These are phyloP conservation scores for Didymella sp. DNA, from an alignment of 2,329 filamentous ascomycete species.

Conservation along the genomic window DNA sequence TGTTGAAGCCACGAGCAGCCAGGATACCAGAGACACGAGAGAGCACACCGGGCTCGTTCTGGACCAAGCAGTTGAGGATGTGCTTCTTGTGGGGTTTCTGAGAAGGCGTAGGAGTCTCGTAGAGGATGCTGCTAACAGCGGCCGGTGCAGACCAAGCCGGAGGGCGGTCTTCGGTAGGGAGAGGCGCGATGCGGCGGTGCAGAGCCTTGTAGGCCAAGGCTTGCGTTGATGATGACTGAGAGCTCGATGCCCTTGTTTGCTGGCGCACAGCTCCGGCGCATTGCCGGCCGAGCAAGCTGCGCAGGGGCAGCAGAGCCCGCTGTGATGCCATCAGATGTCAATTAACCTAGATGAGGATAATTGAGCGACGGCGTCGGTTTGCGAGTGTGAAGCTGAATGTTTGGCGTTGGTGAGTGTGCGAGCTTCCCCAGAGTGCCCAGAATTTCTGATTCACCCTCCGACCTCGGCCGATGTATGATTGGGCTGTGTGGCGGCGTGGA, in stretches of 20 bases:
- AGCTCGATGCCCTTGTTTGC: constrained; percentile 50
- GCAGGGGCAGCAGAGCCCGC: constrained; percentile 51
- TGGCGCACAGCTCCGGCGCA: constrained; percentile 36
- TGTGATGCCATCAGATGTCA: constrained; percentile 51
- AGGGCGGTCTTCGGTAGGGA: constrained; percentile 76
- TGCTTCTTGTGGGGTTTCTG: constrained; percentile 87
- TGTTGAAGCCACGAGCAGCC: constrained; percentile 97
- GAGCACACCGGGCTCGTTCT: constrained; percentile 97
- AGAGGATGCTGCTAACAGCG: constrained; percentile 97
- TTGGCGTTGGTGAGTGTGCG: constrained; percentile 4
- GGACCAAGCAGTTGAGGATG: constrained; percentile 96
- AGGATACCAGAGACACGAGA: constrained; percentile 96
- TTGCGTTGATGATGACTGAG: constrained; percentile 74
- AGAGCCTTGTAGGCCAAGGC: constrained; percentile 97
- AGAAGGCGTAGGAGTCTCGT: constrained; percentile 91
- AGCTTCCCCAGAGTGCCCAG: constrained; percentile 15
- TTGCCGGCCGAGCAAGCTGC: constrained; percentile 40
- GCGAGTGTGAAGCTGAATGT: constrained; percentile 1
- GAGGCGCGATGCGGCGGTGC: constrained; percentile 85
- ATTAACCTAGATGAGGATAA: constrained; percentile 26
- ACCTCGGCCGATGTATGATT: constrained; percentile 10
- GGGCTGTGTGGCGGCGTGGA: constrained; percentile 6
- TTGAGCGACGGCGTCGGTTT: constrained; percentile 21
- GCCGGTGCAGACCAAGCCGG: constrained; percentile 88
- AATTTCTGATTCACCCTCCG: constrained; percentile 18